phyloP scores from a whole-genome alignment of 306 rosid species.

The Abrus pulchellus region DNA sequence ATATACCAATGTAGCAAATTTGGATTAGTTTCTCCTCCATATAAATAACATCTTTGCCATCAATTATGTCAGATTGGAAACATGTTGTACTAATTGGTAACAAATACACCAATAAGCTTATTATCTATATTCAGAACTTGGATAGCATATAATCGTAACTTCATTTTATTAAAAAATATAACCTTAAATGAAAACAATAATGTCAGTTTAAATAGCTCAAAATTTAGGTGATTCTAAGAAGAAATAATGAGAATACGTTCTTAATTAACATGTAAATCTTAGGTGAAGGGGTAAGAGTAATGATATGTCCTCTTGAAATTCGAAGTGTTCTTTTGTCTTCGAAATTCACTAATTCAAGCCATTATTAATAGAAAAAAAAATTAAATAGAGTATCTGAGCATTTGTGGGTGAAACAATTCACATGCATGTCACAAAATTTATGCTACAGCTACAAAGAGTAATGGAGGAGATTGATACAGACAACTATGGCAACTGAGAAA shows the following conservation, averaged over 20 bases:
- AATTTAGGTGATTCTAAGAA: neutral
- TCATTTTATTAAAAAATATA: constrained; percentile 11
- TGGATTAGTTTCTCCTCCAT: neutral
- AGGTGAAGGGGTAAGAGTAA: neutral
- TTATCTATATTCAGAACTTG: constrained; percentile 8
- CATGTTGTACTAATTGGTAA: constrained; percentile 18
- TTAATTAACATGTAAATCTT: neutral
- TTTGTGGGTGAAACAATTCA: neutral
- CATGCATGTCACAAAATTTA: constrained; percentile 27
- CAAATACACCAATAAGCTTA: constrained; percentile 7
- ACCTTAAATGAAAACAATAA: constrained; percentile 10
- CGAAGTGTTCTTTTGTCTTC: constrained; percentile 13
- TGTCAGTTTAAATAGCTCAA: neutral
- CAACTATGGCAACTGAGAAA: constrained; percentile 97
- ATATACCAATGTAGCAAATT: constrained; percentile 12
- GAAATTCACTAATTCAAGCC: constrained; percentile 5
- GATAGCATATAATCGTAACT: constrained; percentile 21
- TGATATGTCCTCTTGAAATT: constrained; percentile 19
- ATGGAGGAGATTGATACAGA: constrained; percentile 72
- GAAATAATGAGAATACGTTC: neutral
- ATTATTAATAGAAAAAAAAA: neutral
- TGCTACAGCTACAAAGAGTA: constrained; percentile 14
- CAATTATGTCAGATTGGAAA: constrained; percentile 13
- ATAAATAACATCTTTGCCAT: constrained; percentile 8
- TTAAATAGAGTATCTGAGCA: constrained; percentile 1